Evolutionary conservation across 805 yeast genomes (phyloP).

Genomic region (Starmera pachycereana): DNA sequence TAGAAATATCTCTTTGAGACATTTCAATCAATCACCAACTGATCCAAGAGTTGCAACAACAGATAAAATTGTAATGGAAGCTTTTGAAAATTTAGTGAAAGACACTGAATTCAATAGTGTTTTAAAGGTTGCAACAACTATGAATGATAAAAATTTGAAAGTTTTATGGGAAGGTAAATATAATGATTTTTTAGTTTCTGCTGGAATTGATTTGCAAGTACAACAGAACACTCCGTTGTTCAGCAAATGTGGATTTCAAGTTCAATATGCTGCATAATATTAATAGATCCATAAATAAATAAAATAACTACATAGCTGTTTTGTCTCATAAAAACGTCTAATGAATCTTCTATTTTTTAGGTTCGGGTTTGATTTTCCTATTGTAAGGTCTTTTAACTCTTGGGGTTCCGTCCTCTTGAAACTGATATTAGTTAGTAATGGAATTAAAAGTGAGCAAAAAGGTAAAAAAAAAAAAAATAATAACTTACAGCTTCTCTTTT

Average conservation of each 20-base stretch:
- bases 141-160: slow-evolving; percentile 50
- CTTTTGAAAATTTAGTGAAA: slow-evolving; percentile 39
- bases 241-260: slow-evolving; percentile 44
- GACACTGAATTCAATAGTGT: slow-evolving; percentile 57
- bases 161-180: slow-evolving; percentile 83
- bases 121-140: slow-evolving; percentile 60
- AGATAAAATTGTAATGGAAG: slow-evolving; percentile 35
- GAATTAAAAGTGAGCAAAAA: too few relatives aligned
- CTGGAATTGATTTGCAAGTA: slow-evolving; percentile 52
- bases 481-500: slow-evolving; percentile 13
- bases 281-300: neutral
- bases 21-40: slow-evolving; percentile 1
- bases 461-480: too few relatives aligned
- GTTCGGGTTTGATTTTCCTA: too few relatives aligned
- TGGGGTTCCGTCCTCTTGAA: too few relatives aligned
- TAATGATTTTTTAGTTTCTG: slow-evolving; percentile 66
- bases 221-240: slow-evolving; percentile 37
- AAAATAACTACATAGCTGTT: neutral
- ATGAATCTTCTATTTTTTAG: too few relatives aligned
- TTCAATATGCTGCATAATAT: slow-evolving; percentile 47
- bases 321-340: too few relatives aligned
- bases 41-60: slow-evolving; percentile 17
- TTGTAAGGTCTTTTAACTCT: too few relatives aligned
- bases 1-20: slow-evolving; percentile 16
- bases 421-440: neutral